Conservation (phyloP, 768 basidiomycete genomes). For the Serendipita sp. region DNA sequence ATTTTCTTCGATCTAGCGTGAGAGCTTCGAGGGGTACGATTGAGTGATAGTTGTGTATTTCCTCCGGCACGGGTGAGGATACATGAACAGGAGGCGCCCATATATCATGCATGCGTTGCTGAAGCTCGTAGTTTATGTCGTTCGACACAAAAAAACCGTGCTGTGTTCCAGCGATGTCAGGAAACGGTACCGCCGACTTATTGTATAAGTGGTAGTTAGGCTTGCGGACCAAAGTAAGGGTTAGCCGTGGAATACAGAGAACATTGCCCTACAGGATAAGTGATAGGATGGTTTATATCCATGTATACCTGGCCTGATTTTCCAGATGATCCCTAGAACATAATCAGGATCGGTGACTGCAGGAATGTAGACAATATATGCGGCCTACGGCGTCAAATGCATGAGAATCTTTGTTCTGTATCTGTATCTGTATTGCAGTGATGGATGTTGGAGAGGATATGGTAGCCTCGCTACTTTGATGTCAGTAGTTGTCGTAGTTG, state of each 20-base stretch:
- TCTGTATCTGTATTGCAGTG: no score
- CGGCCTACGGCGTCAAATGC: no score
- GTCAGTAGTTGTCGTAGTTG: no score
- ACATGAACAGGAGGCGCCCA: conserved; percentile 21
- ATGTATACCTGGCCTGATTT: not conserved
- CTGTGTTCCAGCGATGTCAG: conserved; percentile 28
- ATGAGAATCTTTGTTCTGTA: no score
- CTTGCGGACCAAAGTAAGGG: conserved; percentile 22
- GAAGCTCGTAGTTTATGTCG: conserved; percentile 43
- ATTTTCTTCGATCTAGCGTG: conserved; percentile 46
- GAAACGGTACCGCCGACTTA: conserved; percentile 38
- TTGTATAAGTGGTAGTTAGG: conserved; percentile 90
- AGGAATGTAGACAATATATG: no score
- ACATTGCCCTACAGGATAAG: conserved; percentile 26
- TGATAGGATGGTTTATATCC: conserved; percentile 21
- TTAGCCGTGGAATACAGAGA: conserved; percentile 16
- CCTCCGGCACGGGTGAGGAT: conserved; percentile 48
- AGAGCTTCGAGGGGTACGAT: conserved; percentile 60
- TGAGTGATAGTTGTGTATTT: conserved; percentile 80
- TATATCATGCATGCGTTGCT: conserved; percentile 29
- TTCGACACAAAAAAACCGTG: conserved; percentile 72
- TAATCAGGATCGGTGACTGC: no score
- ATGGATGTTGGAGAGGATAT: no score
- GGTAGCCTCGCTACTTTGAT: no score
- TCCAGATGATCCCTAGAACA: no score